A percentile compares a stretch with the other conserved stretches of the same genome.
Conservation (phyloP, 441 rosid genomes). For the Eruca vesicaria region DNA sequence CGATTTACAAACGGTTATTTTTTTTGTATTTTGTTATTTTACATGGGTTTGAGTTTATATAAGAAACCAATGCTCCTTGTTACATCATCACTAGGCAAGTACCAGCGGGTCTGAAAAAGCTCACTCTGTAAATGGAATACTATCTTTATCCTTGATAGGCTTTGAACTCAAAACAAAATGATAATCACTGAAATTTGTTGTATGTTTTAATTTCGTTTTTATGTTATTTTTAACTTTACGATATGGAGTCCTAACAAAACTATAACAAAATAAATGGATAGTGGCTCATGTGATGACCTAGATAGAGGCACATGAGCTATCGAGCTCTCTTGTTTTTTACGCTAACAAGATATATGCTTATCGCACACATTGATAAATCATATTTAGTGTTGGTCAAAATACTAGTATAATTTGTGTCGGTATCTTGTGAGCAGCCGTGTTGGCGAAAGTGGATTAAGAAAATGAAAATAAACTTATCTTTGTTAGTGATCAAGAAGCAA, state of each 20-base stretch:
- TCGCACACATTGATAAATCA: neutral
- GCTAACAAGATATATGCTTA: neutral
- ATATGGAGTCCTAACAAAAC: neutral
- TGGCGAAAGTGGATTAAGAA: neutral
- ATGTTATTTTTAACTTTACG: neutral
- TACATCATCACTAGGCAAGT: too few species aligned
- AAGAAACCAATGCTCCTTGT: neutral
- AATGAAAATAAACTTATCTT: neutral
- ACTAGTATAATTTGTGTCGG: neutral
- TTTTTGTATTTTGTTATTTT: neutral
- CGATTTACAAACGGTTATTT: neutral
- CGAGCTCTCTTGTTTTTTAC: neutral
- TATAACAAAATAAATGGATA: neutral
- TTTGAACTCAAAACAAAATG: neutral
- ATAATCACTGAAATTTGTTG: neutral
- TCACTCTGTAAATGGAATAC: neutral
- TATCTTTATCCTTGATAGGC: neutral
- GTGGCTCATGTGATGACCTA: neutral
- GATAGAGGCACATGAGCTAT: neutral
- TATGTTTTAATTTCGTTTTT: neutral
- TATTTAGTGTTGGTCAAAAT: neutral
- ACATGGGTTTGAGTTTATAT: neutral
- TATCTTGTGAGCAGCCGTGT: constrained; percentile 9
- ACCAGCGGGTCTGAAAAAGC: neutral
- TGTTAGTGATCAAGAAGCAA: constrained; percentile 3